These are phyloP conservation scores for Blepharisma japonicum DNA, from an alignment of 73 alveolate species.

Conservation along the genomic window DNA sequence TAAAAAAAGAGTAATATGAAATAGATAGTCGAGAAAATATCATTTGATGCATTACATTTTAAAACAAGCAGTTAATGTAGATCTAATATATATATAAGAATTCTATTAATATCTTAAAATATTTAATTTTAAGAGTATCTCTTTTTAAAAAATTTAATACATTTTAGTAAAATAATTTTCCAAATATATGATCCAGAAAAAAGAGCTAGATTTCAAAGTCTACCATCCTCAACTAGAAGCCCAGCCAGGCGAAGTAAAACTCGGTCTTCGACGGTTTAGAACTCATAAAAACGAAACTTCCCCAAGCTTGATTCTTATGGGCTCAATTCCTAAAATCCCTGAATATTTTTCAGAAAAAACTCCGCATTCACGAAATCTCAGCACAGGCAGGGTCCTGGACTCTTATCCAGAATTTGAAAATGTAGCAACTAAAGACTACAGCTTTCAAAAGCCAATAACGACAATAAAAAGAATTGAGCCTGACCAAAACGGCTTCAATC, in stretches of 20 bases:
- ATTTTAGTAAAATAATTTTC: no score
- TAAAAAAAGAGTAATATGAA: no score
- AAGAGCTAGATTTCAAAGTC: background rate
- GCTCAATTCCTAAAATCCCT: background rate
- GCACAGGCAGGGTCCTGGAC: no score
- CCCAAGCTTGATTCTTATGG: background rate
- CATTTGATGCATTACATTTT: no score
- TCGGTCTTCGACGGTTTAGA: background rate
- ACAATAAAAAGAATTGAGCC: background rate
- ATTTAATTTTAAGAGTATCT: no score
- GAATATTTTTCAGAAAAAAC: background rate
- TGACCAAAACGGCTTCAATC: background rate
- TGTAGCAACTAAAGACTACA: no score
- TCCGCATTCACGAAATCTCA: background rate
- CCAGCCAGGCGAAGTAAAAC: background rate
- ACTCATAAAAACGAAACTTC: background rate
- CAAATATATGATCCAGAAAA: background rate
- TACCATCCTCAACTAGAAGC: constrained; percentile 9
- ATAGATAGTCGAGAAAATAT: no score
- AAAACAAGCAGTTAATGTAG: no score
- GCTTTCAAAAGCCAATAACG: background rate
- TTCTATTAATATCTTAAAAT: no score
- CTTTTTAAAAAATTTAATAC: no score
- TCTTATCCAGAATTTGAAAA: no score
- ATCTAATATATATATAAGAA: no score